Percentiles rank a stretch among this genome's conserved stretches.
phyloP scores from a whole-genome alignment of 208 protist genomes.

The Borovskyia barvae region DNA sequence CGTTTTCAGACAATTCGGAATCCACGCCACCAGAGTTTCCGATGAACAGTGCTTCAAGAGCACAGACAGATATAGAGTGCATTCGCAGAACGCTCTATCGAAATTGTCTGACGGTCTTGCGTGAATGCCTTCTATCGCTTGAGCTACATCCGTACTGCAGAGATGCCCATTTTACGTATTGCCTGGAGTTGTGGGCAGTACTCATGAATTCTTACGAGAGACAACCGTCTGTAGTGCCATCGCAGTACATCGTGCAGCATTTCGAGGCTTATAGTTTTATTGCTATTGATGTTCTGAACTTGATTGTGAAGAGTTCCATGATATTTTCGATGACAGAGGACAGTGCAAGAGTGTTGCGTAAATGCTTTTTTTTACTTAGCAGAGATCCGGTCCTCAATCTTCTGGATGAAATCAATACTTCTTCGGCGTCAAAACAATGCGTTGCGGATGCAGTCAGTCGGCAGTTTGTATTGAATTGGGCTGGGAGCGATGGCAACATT shows the following conservation, averaged over 20 bases:
- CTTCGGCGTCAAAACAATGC: not conserved
- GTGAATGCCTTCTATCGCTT: conserved; percentile 61
- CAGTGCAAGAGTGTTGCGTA: conserved; percentile 38
- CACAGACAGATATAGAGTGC: conserved; percentile 44
- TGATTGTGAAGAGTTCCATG: conserved; percentile 68
- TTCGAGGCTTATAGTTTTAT: conserved; percentile 74
- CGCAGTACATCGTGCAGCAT: conserved; percentile 59
- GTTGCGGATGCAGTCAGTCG: conserved; percentile 9
- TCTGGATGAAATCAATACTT: conserved; percentile 32
- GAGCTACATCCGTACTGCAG: conserved; percentile 48
- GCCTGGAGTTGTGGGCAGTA: conserved; percentile 72
- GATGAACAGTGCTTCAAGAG: conserved; percentile 9
- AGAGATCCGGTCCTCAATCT: conserved; percentile 21
- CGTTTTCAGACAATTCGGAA: not conserved
- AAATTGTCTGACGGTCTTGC: conserved; percentile 57
- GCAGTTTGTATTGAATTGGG: conserved; percentile 32
- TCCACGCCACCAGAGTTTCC: conserved; percentile 13
- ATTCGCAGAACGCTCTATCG: conserved; percentile 51
- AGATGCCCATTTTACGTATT: conserved; percentile 64
- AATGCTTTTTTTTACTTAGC: conserved; percentile 47
- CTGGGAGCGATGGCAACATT: conserved; percentile 9
- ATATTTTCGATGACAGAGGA: conserved; percentile 47
- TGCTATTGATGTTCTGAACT: conserved; percentile 49
- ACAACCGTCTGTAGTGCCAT: conserved; percentile 14
- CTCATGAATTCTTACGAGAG: conserved; percentile 54